These are phyloP conservation scores for Claviceps spartinae DNA, from an alignment of 2,329 filamentous ascomycete species.

Conservation along the genomic window DNA sequence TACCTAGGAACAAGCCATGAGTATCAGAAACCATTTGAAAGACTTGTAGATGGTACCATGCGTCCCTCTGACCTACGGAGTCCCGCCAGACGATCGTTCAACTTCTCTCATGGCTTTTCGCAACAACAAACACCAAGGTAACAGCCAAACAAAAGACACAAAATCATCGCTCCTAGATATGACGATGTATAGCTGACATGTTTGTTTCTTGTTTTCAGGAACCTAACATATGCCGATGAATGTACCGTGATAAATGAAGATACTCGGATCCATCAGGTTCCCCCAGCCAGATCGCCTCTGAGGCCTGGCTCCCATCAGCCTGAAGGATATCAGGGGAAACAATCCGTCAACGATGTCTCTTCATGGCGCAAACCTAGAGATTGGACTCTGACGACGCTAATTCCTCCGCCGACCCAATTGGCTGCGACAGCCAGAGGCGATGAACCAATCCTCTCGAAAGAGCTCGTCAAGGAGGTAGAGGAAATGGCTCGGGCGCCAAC, in stretches of 20 bases:
- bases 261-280: not conserved
- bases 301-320: not conserved
- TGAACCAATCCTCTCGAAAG: not conserved
- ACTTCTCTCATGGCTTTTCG: not conserved
- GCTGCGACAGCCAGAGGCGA: not conserved
- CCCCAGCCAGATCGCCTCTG: conserved; percentile 3
- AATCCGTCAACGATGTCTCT: conserved; percentile 1
- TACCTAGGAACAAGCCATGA: not conserved
- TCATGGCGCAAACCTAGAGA: conserved; percentile 3
- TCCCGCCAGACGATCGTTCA: conserved; percentile 3
- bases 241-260: not conserved
- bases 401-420: not conserved
- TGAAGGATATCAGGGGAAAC: not conserved
- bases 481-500: conserved; percentile 7
- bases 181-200: not conserved
- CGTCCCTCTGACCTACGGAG: conserved; percentile 1
- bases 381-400: not conserved
- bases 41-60: not conserved
- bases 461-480: conserved; percentile 2
- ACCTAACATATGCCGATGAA: not conserved
- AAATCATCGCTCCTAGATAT: too few species aligned
- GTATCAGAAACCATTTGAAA: not conserved
- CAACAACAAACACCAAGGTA: conserved; percentile 1
- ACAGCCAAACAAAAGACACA: too few species aligned
- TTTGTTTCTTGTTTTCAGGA: not conserved